Base-by-base conservation (phyloP, 78 protist genomes). In the Bodo saltans region DNA sequence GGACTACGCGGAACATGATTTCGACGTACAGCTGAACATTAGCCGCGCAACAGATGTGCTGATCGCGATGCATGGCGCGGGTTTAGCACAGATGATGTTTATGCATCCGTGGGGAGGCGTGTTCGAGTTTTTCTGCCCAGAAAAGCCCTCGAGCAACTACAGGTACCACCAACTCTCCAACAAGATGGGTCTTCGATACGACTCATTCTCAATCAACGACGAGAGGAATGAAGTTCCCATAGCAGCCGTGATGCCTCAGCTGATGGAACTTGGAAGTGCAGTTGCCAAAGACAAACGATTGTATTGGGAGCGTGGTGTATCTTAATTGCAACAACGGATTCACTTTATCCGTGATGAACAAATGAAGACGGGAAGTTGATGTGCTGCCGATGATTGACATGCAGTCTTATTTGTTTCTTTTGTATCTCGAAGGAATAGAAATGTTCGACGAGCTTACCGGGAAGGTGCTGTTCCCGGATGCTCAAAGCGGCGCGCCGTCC, bases 61-160 rank as follows among this genome's bases (percentile, higher is more conserved):
- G 34, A 67, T 76, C 25, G 81, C 53, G 52, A 76, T 76, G 81
- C 81, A 76, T 38, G 81, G 81, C 28, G 81, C 81, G 32, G 81
- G 81, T 11, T 29, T 76, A 33, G 42, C 42, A 17, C 81, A 76
- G 41, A 39, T 39, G 81, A 1, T 76, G 68, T 76, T 76, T 27
- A 47, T 39, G 67, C 81, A 47, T 3, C 33, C 70, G 34, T 39
- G 67, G 53, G 81, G 53, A 32, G 35, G 67, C 30, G 81, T 40
- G 34, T 76, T 76, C 25, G 81, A 76, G 69, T 76, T 76, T 38
- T 76, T 76, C 69, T 76, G 81, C 69, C 81, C 81, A 3, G 81
- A 76, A 3, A 4, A 39, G 34, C 81, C 81, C 32, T 28, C 81
- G 67, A 42, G 69, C 33, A 76, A 76, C 53, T 37, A 1, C 26